Base-by-base conservation (phyloP, 257 asterid species). In the Coffea eugenioides region DNA sequence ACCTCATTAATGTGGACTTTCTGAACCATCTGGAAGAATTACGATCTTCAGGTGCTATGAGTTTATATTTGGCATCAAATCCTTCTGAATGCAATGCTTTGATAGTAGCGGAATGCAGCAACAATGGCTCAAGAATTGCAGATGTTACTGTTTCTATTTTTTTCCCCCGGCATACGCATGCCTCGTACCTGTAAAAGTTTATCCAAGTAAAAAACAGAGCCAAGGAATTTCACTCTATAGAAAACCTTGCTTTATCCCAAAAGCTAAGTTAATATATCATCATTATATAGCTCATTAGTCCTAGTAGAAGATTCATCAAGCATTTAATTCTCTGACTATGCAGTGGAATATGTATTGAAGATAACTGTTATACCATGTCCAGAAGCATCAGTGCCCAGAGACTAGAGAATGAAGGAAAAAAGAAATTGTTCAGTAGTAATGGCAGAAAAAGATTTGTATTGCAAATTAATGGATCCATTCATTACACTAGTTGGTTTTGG, bases 1-100 rank as follows among this genome's bases (percentile, higher is more conserved):
- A 96, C 99, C 98, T 91, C 80, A 85, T 76, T 79, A 94, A 80
- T 15, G 94, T 90, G 77, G 98, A 82, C 86, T 90, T 96, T 20
- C 90, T 90, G 83, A 96, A 96, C 97, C 99, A 96, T 62, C 84
- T 85, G 76, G 76, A 74, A 45, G 84, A 92, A 31, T 64, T 80
- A 76, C 81, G 69, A 82, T 84, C 85, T 51, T 86, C 88, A 4
- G 93, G 93, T 11, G 90, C 87, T 64, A 71, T 79, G 54, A 94
- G 88, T 81, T 83, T 91, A 80, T 88, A 90, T 76, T 71, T 82
- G 68, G 87, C 83, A 85, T 88, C 86, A 62, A 89, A 83, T 76
- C 98, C 95, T 75, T 86, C 77, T 27, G 90, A 81, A 69, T 87
- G 86, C 88, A 96, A 86, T 56, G 88, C 81, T 83, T 86, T 88